Conservation (phyloP, 495 filamentous ascomycete genomes). For the Saxophila tyrrhenica region DNA sequence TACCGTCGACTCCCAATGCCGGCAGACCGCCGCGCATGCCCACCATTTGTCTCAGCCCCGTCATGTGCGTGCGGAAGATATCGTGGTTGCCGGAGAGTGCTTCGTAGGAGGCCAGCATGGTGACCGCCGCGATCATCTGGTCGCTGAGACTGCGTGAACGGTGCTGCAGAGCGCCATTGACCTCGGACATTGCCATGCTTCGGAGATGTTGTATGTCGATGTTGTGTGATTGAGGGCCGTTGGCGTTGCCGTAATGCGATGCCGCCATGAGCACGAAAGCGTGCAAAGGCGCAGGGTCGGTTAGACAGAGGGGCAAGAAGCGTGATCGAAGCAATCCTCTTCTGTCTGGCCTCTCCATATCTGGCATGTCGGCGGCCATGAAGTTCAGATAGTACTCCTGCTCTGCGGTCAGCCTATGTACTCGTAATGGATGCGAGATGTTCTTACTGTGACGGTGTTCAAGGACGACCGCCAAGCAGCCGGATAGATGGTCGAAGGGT, state of each 20-base stretch:
- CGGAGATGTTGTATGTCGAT: slow-evolving; percentile 15
- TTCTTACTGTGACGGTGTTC: slow-evolving; percentile 7
- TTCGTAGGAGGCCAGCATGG: slow-evolving; percentile 17
- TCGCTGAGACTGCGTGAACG: slow-evolving; percentile 7
- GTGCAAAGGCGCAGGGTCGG: slow-evolving; percentile 33
- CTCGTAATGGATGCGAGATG: background rate
- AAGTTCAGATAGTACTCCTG: slow-evolving; percentile 28
- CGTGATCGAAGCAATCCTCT: slow-evolving; percentile 31
- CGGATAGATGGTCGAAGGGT: slow-evolving; percentile 12
- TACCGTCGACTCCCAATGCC: slow-evolving; percentile 14
- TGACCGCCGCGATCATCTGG: slow-evolving; percentile 14
- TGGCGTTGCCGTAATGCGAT: slow-evolving; percentile 31
- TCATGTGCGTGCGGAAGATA: slow-evolving; percentile 21
- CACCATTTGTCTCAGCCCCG: slow-evolving; percentile 16
- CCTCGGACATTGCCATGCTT: slow-evolving; percentile 16
- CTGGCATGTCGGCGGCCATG: slow-evolving; percentile 39
- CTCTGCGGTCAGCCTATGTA: background rate
- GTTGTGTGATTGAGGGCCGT: slow-evolving; percentile 4
- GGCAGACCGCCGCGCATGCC: slow-evolving; percentile 13
- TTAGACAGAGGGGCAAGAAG: slow-evolving; percentile 39
- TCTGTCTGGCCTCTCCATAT: slow-evolving; percentile 31
- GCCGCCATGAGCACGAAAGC: slow-evolving; percentile 36
- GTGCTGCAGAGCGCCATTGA: slow-evolving; percentile 17
- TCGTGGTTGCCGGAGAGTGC: slow-evolving; percentile 16
- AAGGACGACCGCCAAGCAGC: slow-evolving; percentile 12